Evolutionary conservation across 495 filamentous ascomycete genomes (phyloP), one percentile per base, ranked within the genome.

Genomic region (Amniculicola lignicola): DNA sequence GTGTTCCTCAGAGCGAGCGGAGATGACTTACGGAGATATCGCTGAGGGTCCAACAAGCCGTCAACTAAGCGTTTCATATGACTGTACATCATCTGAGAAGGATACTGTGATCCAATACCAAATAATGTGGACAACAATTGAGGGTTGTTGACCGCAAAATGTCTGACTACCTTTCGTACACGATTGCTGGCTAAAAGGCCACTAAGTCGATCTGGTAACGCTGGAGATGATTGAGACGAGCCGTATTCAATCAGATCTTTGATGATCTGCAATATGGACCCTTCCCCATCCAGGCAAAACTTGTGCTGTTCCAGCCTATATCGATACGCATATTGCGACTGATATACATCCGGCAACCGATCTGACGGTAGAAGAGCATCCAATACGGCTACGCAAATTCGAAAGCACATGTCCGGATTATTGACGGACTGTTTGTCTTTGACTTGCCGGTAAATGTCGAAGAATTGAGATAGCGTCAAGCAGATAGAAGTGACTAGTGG

Each of bases 11-110:
- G 48, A 40, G 15, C 43, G 1, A 5, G 5, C 16, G 15, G n/a
- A 23, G 39, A 15, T 11, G 59, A 28, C 16, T 16, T 39, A 53
- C 61, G 33, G 23, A 76, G 62, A 33, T 51, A 45, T 53, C 75
- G 67, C 0, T 73, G 63, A 0, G 75, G 70, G 41, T 70, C 69
- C 29, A 71, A 67, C 15, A 78, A 43, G 38, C 66, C 46, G 40
- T 59, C 47, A 2, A 70, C 63, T 22, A 70, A 63, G 12, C 63
- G 54, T 16, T 56, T 52, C 2, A 59, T 23, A 6, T 14, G 18
- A 16, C 37, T 11, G 7, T 31, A 5, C 27, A 31, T 23, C 22
- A 15, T 28, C 24, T 21, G n/a, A 2, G 49, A 27, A 22, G 35
- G 21, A 11, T 16, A 24, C 16, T 18, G 38, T 16, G 11, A 9